phyloP scores from a whole-genome alignment of 1,284 basidiomycete species.

The Microbotryum saponariae region DNA sequence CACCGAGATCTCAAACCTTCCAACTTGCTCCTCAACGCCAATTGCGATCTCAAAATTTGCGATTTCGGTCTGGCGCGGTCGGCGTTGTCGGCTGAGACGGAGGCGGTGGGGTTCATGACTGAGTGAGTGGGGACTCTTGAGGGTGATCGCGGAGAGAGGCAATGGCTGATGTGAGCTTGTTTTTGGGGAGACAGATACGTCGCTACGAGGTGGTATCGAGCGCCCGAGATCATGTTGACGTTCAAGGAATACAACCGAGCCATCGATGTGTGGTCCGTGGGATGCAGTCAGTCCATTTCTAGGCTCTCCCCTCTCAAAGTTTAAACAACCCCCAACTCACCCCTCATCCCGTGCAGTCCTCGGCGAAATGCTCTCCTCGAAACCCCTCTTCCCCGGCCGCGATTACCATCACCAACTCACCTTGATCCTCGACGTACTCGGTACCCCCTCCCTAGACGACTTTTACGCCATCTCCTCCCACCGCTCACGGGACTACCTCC shows the following conservation, averaged over 20 bases:
- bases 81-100: slow-evolving; percentile 32
- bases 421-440: slow-evolving; percentile 53
- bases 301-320: neutral
- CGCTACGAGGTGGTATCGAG: slow-evolving; percentile 74
- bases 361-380: slow-evolving; percentile 87
- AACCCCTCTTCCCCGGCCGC: slow-evolving; percentile 85
- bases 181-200: slow-evolving; percentile 30
- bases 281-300: slow-evolving; percentile 12
- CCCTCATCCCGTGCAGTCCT: slow-evolving; percentile 50
- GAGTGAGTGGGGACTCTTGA: slow-evolving; percentile 18
- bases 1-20: slow-evolving; percentile 94
- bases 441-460: slow-evolving; percentile 54
- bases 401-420: slow-evolving; percentile 60
- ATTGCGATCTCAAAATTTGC: slow-evolving; percentile 85
- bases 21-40: slow-evolving; percentile 88
- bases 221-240: slow-evolving; percentile 92
- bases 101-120: slow-evolving; percentile 38
- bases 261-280: slow-evolving; percentile 57
- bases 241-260: slow-evolving; percentile 93
- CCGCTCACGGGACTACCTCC: slow-evolving; percentile 81
- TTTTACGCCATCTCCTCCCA: slow-evolving; percentile 64
- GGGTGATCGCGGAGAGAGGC: neutral
- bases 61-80: slow-evolving; percentile 34
- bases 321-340: neutral
- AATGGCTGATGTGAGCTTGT: neutral